These are phyloP conservation scores for Pythium folliculosum DNA, from an alignment of 352 stramenopile genomes.

Conservation along the genomic window DNA sequence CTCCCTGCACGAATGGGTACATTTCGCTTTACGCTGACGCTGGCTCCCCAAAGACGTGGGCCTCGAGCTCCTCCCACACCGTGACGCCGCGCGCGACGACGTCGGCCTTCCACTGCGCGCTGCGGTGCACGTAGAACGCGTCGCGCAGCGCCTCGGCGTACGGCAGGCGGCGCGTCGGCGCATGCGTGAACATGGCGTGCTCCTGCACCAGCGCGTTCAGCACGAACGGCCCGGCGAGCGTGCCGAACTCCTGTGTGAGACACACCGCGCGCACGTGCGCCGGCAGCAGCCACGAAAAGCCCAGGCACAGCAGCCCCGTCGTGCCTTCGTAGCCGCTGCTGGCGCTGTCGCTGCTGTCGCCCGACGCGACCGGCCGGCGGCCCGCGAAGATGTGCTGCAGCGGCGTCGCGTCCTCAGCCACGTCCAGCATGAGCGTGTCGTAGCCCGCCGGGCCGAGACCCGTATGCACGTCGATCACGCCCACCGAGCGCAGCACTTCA, in stretches of 20 bases:
- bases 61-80: constrained; percentile 49
- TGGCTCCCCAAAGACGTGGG: constrained; percentile 10
- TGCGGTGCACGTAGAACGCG: constrained; percentile 79
- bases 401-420: not conserved
- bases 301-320: constrained; percentile 44
- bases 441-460: constrained; percentile 74
- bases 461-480: constrained; percentile 94
- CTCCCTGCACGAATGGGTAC: too few relatives aligned
- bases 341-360: constrained; percentile 34
- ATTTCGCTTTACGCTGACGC: not conserved
- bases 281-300: constrained; percentile 36
- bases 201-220: constrained; percentile 63
- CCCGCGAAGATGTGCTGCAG: constrained; percentile 29
- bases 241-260: constrained; percentile 76
- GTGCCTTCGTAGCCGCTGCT: constrained; percentile 59
- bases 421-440: constrained; percentile 49
- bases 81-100: constrained; percentile 53
- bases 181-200: constrained; percentile 59
- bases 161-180: constrained; percentile 41
- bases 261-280: constrained; percentile 34
- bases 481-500: constrained; percentile 37
- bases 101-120: constrained; percentile 56
- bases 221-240: constrained; percentile 53
- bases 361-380: constrained; percentile 32
- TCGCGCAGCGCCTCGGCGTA: constrained; percentile 68